Evolutionary conservation across 2,329 filamentous ascomycete genomes (phyloP), one percentile per base, ranked within the genome.

Genomic region (Alternaria sp.): DNA sequence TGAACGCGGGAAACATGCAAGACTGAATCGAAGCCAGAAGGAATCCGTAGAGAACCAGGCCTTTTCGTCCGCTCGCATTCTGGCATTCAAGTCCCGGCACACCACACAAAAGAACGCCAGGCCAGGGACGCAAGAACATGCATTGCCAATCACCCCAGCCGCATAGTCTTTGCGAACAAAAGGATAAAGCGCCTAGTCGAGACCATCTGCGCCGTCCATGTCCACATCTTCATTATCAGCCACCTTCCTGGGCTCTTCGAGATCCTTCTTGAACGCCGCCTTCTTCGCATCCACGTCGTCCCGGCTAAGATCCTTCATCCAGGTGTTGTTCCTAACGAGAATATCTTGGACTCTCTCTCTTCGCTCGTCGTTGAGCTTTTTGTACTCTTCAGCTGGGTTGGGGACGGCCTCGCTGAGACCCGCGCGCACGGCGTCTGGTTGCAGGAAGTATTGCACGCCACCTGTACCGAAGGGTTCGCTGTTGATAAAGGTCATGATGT

Each of bases 221-320:
- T 78, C 77, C 25, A 78, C 75, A 60, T 80, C 77, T 20, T 71
- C 73, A 14, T 69, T 67, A 45, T 62, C 71, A 8, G 51, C 60
- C 8, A 60, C 60, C 51, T 67, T 68, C 56, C 64, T 65, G 6
- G 65, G 65, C 58, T 75, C 71, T 18, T 78, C 76, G 11, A 78
- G 63, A 41, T 72, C 67, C 55, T 76, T 72, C 61, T 75, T 77
- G 56, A 77, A 80, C 10, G 70, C 69, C 8, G 68, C 63, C 64
- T 84, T 84, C 64, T 74, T 76, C 23, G 75, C 77, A 66, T 85
- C 83, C 9, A 85, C 82, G 33, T 83, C 82, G 41, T 84, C 82
- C 54, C 80, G 80, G 60, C 76, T 80, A 50, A 83, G 61, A 41
- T 81, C 82, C 68, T 79, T 82, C 83, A 85, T 85, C 72, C 78